Evolutionary conservation across 2,329 filamentous ascomycete species (phyloP), one percentile per base, ranked within the genome.

Genomic region (Penicillium crustosum): DNA sequence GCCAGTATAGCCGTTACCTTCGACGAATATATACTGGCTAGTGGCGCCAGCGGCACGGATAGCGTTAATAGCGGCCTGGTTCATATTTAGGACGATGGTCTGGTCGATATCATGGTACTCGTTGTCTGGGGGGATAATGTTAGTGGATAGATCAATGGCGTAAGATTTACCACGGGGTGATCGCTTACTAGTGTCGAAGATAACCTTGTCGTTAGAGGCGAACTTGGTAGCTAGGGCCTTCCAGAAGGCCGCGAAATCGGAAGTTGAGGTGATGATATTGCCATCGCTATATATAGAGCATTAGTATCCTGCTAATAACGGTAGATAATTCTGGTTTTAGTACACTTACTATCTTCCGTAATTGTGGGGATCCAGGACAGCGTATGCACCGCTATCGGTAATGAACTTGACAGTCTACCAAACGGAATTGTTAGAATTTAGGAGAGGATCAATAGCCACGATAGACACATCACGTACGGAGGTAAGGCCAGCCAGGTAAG

Each of bases 51-150:
- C 79, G 7, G 73, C 79, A 44, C 85, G 84, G 71, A 88, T 86
- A 61, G 79, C 83, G 67, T 86, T 70, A 65, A 88, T 86, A 60
- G 85, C 85, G 15, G 83, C 84, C 70, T 88, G 85, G 79, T 87
- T 88, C 49, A 88, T 81, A 63, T 81, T 72, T 13, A 83, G 74
- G 15, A 87, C 84, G 10, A 86, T 79, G 1, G 70, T 72, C 71
- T 86, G 83, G 66, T 85, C 82, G 80, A 87, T 85, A 68, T 81
- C 80, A 69, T 88, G 78, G 71, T 84, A 87, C 77, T 88, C 85
- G 72, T 88, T 88, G 80, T 87, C 66, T 77, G 67, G 8, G 6
- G 12, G 3, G 27, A 31, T 27, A 35, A 35, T 6, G 2, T 35
- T 29, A 38, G 21, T 42, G 1, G 21, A 21, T 27, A 12, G 2